Evolutionary conservation across 2,329 filamentous ascomycete genomes (phyloP), one percentile per base, ranked within the genome.

Genomic region (Paecilomyces niveus): DNA sequence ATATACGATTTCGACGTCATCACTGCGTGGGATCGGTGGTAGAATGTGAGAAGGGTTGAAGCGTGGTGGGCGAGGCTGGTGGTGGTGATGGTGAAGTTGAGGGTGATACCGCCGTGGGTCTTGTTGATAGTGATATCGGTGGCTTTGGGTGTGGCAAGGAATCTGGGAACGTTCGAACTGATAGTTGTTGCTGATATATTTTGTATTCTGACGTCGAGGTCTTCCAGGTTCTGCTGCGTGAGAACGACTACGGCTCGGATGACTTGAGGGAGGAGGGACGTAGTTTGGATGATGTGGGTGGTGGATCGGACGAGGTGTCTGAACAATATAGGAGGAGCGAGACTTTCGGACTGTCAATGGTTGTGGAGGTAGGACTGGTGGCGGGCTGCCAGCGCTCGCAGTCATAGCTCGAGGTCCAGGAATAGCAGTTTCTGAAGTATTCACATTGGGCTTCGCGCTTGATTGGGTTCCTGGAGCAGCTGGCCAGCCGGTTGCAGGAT

Each of bases 1-100:
- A 56, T 73, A 74, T n/a, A 70, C 61, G 21, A 73, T 54, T 8
- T 72, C 68, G 11, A 69, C 63, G 22, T 73, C 72, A n/a, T 67
- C 68, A 52, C 70, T 63, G 31, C 68, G 71, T 1, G 65, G 59
- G 11, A 65, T 61, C 0, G 65, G 65, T 0, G 65, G 65, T 15
- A 68, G 58, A 6, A 61, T 63, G 5, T 62, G 67, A 1, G 61
- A 61, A 5, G 64, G 60, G 24, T 67, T 60, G 50, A 65, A 63
- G 31, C 60, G 39, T 18, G 39, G 39, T 45, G 39, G 4, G 39
- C 39, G 63, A 5, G 58, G 62, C 11, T 64, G 67, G 22, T 61
- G 66, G n/a, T 59, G 55, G 6, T 61, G 55, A 3, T 55, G 58
- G 50, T 61, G 60, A 52, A 61, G 59, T 5, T 58, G 55, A 10